Percentiles rank a stretch among this genome's conserved stretches.
Conservation (phyloP, 306 rosid species). For the Rosa chinensis region DNA sequence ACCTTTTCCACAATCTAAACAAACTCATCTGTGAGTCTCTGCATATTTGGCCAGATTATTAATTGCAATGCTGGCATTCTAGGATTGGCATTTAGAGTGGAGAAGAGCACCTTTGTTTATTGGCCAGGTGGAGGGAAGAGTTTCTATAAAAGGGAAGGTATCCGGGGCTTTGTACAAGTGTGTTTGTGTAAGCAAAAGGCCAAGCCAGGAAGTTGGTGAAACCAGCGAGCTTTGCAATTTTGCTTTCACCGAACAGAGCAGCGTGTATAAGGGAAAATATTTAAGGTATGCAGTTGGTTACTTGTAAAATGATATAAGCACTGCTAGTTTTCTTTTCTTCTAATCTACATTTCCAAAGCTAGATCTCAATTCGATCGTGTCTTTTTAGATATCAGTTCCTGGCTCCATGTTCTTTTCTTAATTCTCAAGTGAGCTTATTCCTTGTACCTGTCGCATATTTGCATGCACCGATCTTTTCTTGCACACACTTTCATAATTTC, state of each 20-base stretch:
- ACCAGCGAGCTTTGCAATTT: conserved; percentile 7
- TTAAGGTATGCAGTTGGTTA: conserved; percentile 16
- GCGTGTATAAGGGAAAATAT: background rate
- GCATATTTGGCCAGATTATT: background rate
- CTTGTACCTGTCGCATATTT: background rate
- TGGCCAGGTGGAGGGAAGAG: background rate
- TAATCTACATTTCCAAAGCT: background rate
- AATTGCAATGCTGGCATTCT: background rate
- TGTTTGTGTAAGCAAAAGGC: background rate
- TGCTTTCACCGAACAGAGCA: background rate
- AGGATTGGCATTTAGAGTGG: background rate
- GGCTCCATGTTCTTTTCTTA: background rate
- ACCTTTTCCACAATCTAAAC: background rate
- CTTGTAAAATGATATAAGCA: background rate
- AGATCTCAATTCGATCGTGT: background rate
- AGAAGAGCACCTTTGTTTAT: background rate
- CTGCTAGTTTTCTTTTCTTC: background rate
- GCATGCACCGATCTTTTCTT: background rate
- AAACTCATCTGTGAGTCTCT: background rate
- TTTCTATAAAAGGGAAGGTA: conserved; percentile 30
- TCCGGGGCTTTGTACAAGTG: background rate
- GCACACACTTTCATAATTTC: background rate
- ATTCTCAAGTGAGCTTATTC: background rate
- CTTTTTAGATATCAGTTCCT: background rate
- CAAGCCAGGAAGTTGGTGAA: conserved; percentile 16